Percentiles rank a stretch among this genome's conserved stretches.
These are phyloP conservation scores for Gloeostereum incarnatum DNA, from an alignment of 768 basidiomycete species.

Conservation along the genomic window DNA sequence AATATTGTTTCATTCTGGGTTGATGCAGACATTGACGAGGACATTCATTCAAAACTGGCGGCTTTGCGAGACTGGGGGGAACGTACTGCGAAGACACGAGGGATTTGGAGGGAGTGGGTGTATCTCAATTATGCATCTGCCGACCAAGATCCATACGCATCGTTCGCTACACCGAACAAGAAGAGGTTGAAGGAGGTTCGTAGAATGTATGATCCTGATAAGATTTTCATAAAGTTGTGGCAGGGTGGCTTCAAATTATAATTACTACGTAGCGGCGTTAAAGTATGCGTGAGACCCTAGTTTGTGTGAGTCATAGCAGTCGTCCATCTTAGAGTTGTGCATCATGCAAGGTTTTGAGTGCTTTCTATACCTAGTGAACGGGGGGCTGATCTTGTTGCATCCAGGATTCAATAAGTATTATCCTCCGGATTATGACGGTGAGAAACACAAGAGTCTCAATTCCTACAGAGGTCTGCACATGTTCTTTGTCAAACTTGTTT, in stretches of 20 bases:
- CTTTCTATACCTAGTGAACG: too few species aligned
- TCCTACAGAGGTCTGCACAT: constrained; percentile 39
- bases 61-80: constrained; percentile 7
- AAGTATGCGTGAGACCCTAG: too few species aligned
- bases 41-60: constrained; percentile 7
- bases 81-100: constrained; percentile 5
- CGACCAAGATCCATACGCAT: constrained; percentile 1
- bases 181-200: constrained; percentile 1
- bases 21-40: constrained; percentile 9
- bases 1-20: constrained; percentile 9
- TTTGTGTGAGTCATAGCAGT: too few species aligned
- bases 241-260: constrained; percentile 8
- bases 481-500: constrained; percentile 2
- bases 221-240: constrained; percentile 1
- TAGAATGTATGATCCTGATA: constrained; percentile 4
- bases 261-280: too few species aligned
- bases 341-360: too few species aligned
- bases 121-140: constrained; percentile 8
- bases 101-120: constrained; percentile 4
- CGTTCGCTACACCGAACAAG: neutral
- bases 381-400: too few species aligned
- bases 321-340: too few species aligned
- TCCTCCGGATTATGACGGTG: constrained; percentile 66
- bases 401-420: constrained; percentile 75
- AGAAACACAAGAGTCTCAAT: constrained; percentile 51